These are phyloP conservation scores for Trichoderma gamsii DNA, from an alignment of 495 filamentous ascomycete species.

Conservation along the genomic window DNA sequence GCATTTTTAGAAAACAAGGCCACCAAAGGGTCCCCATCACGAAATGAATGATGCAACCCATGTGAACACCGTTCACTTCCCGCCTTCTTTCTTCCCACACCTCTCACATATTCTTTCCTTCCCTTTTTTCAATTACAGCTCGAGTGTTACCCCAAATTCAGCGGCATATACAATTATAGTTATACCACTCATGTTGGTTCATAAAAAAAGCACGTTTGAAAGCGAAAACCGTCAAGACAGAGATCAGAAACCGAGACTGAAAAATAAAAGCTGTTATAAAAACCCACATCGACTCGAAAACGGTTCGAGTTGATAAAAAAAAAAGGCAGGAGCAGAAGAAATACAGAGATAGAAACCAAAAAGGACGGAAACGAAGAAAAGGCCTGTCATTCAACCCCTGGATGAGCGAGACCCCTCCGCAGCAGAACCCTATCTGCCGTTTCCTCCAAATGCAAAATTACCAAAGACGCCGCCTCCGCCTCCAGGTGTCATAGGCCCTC, in stretches of 20 bases:
- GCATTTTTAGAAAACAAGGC: no score
- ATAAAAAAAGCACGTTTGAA: not conserved
- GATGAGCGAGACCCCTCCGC: not conserved
- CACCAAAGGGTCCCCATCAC: no score
- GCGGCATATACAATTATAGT: no score
- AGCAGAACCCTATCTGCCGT: constrained; percentile 25
- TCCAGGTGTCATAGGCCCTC: constrained; percentile 63
- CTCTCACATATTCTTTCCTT: no score
- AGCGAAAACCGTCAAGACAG: not conserved
- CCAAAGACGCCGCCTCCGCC: constrained; percentile 60
- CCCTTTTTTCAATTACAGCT: no score
- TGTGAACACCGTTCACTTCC: no score
- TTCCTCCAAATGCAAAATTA: constrained; percentile 43
- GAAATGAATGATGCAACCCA: no score
- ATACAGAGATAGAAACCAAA: not conserved
- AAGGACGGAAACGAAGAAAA: not conserved
- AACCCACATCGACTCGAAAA: not conserved
- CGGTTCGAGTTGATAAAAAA: not conserved
- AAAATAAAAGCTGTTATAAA: not conserved
- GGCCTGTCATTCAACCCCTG: not conserved
- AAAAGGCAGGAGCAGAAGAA: not conserved
- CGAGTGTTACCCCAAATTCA: no score
- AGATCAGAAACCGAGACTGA: not conserved
- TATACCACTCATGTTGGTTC: no score
- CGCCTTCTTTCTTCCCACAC: no score